Base-by-base conservation (phyloP, 2,329 filamentous ascomycete genomes). In the Venturia pyrina region DNA sequence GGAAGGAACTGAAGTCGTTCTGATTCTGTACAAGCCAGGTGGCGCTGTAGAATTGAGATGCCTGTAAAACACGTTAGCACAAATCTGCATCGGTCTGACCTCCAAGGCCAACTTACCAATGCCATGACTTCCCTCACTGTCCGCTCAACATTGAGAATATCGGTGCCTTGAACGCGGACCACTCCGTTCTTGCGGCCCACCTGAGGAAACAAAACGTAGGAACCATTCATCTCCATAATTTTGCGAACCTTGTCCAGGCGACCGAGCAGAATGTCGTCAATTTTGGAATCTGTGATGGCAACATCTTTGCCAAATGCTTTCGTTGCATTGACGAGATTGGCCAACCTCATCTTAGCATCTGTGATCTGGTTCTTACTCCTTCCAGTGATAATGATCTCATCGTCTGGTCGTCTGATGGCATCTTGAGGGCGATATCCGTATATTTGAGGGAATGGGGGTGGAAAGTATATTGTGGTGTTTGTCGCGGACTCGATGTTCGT, bases 401-500 rank as follows among this genome's bases (percentile, higher is more conserved):
- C 88, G 43, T 93, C 89, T 64, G 92, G 90, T 70, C 95, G 87
- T 67, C 90, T 87, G 66, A 86, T 86, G 24, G 92, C 92, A 69
- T 90, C 91, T 8, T 87, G 86, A 1, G 93, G 93, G 64, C 88
- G 90, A 76, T 96, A 99, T 67, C 91, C 89, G 74, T 95, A 97
- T 69, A 97, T 88, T 67, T 89, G 87, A 17, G 93, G 93, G 75
- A 98, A 98, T 0, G 93, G 89, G 8, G 93, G 92, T 37, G 95
- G 95, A 74, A 99, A 98, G 79, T 99, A 99, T 72, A 99, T 98
- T 69, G 95, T 93, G 10, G 95, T 98, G 72, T 93, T 91, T 17
- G 95, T 98, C 37, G 89, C 87, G 17, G 95, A 96, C 78, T 99
- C 95, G 73, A 99, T 97, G 72, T 95, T 81, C 80, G 98, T 98